A percentile compares a stretch with the other conserved stretches of the same genome.
Evolutionary conservation across 2,329 filamentous ascomycete genomes (phyloP).

Genomic region (Xylariaceae sp.): DNA sequence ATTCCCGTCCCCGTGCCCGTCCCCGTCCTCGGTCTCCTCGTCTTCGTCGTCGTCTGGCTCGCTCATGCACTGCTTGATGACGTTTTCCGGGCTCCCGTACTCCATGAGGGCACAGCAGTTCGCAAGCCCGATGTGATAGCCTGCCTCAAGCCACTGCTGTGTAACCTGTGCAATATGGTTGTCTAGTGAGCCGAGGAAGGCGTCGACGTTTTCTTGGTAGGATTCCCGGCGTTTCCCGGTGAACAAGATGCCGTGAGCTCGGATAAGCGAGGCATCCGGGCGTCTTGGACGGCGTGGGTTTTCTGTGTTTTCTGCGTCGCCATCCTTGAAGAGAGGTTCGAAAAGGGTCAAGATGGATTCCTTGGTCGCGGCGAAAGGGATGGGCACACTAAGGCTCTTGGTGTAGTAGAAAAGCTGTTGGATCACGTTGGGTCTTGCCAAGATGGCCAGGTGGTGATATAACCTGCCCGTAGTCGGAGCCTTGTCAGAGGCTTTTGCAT

Average conservation of each 20-base stretch:
- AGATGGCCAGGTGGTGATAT: slow-evolving; percentile 82
- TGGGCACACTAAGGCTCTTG: slow-evolving; percentile 62
- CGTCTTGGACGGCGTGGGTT: too few species aligned
- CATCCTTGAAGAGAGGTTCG: slow-evolving; percentile 51
- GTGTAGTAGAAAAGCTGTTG: slow-evolving; percentile 69
- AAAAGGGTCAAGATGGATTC: slow-evolving; percentile 68
- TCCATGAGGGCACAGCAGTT: slow-evolving; percentile 48
- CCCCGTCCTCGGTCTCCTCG: slow-evolving; percentile 24
- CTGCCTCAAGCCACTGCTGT: slow-evolving; percentile 47
- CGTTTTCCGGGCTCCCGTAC: slow-evolving; percentile 47
- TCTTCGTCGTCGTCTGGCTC: slow-evolving; percentile 25
- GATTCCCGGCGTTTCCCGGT: slow-evolving; percentile 42
- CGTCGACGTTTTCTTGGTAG: slow-evolving; percentile 39
- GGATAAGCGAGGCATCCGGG: slow-evolving; percentile 61
- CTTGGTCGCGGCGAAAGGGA: slow-evolving; percentile 61
- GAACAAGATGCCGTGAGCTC: slow-evolving; percentile 60
- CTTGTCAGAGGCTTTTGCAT: slow-evolving; percentile 72
- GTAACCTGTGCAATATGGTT: slow-evolving; percentile 48
- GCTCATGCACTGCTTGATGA: slow-evolving; percentile 38
- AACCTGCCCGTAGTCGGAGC: slow-evolving; percentile 70
- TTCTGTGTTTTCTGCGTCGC: too few species aligned
- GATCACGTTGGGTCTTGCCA: slow-evolving; percentile 63
- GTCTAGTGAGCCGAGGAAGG: slow-evolving; percentile 52
- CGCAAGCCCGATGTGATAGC: slow-evolving; percentile 52
- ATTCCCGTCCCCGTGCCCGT: too few species aligned